Base-by-base conservation (phyloP, 768 basidiomycete species). In the Psilocybe tampanensis region DNA sequence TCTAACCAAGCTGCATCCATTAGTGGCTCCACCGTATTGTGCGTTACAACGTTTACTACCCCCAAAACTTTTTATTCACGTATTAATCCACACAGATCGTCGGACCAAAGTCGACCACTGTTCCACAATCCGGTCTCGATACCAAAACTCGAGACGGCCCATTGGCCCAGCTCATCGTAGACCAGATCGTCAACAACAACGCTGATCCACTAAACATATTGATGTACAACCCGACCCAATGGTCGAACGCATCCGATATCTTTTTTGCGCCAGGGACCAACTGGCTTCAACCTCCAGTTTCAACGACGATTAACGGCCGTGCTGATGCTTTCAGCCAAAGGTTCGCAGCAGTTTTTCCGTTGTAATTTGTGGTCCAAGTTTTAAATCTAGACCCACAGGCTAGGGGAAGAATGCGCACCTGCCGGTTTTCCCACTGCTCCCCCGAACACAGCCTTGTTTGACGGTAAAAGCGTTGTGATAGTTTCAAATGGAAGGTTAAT, bases 81-180 rank as follows among this genome's bases (percentile, higher is more conserved):
- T 18, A 8, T 24, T 61, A 29, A 18, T 17, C 47, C n/a, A n/a
- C n/a, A 26, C 62, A 81, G 80, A 80, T 86, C 54, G 74, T 72
- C 13, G 83, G 84, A 0, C 81, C 84, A 1, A 85, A 80, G 65
- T 56, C 69, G 15, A 81, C 79, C 0, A 80, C 82, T 0, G 78
- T 77, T n/a, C 83, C 84, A 17, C 79, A 85, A 61, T 78, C 84
- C 15, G 83, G 82, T 0, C 69, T 85, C 17, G 76, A 84, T 63
- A 85, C 85, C 18, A 75, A 73, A 48, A 70, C 79, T 17, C 76
- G 84, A 41, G 78, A 75, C 33, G 78, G 80, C 2, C 76, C 80
- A 4, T 72, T 86, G 18, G 82, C 84, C 3, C 78, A 74, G 59
- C 70, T 77, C 32, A 82, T 86, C 56, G 78, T 79, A 9, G 67